Percentiles rank a stretch among this genome's conserved stretches.
phyloP scores from a whole-genome alignment of 75 land plant genomes.

The Selaginella moellendorffii region DNA sequence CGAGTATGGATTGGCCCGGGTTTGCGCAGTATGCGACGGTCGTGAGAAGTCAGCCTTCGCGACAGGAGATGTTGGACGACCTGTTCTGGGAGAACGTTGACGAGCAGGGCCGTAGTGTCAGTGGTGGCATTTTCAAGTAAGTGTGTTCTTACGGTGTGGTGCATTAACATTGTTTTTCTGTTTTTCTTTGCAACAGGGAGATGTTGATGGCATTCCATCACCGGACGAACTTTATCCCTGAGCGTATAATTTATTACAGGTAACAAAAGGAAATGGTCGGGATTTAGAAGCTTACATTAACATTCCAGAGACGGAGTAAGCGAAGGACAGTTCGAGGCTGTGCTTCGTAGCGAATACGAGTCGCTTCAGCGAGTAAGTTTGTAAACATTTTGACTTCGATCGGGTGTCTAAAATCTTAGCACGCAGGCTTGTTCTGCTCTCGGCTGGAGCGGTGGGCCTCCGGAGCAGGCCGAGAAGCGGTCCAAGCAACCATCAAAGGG shows the following conservation, averaged over 20 bases:
- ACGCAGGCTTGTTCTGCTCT: slow-evolving; percentile 19
- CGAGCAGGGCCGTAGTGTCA: slow-evolving; percentile 10
- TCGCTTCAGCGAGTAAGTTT: slow-evolving; percentile 14
- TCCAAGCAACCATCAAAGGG: not conserved
- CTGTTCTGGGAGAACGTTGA: slow-evolving; percentile 23
- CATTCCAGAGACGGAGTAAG: slow-evolving; percentile 30
- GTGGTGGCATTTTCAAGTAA: slow-evolving; percentile 22
- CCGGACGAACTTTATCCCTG: slow-evolving; percentile 6
- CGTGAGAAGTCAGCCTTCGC: slow-evolving; percentile 14
- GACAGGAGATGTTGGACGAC: slow-evolving; percentile 13
- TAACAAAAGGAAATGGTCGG: not conserved
- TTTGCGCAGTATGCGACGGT: slow-evolving; percentile 21
- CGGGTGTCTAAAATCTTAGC: not conserved
- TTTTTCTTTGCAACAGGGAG: slow-evolving; percentile 9
- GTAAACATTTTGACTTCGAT: not conserved
- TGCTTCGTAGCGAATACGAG: slow-evolving; percentile 20
- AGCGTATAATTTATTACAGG: slow-evolving; percentile 25
- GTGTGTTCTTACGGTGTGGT: not conserved
- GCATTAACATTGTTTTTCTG: not conserved
- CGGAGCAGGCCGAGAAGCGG: slow-evolving; percentile 8
- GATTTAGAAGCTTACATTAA: not conserved
- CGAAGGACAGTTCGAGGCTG: slow-evolving; percentile 27
- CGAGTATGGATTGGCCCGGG: slow-evolving; percentile 23
- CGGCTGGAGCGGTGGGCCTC: slow-evolving; percentile 13
- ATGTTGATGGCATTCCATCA: slow-evolving; percentile 12